Conservation (phyloP, 371 early-diverging fungal genomes). For the Zopfochytrium polystomum region DNA sequence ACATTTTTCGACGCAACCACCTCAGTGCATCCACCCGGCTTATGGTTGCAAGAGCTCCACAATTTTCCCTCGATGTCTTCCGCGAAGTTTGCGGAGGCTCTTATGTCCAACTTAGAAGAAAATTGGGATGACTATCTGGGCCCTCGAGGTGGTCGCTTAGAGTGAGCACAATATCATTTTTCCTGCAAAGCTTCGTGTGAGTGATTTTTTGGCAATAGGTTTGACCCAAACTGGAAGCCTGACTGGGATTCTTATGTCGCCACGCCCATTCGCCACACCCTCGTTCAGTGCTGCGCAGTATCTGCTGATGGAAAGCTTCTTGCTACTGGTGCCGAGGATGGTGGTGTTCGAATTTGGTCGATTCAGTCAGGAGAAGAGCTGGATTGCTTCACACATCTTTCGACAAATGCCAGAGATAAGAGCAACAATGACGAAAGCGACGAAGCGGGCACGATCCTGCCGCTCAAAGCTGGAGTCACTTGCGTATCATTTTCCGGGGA, state of each 20-base stretch:
- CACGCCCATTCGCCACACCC: slow-evolving; percentile 20
- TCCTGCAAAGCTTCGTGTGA: background rate
- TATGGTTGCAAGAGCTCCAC: slow-evolving; percentile 28
- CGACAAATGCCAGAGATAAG: slow-evolving; percentile 4
- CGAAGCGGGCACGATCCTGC: background rate
- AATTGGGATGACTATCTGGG: slow-evolving; percentile 10
- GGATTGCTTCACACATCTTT: slow-evolving; percentile 12
- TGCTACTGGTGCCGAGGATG: slow-evolving; percentile 30
- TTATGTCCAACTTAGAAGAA: slow-evolving; percentile 16
- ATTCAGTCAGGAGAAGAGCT: slow-evolving; percentile 25
- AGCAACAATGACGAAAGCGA: background rate
- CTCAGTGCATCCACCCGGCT: slow-evolving; percentile 17
- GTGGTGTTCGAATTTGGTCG: slow-evolving; percentile 24
- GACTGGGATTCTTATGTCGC: slow-evolving; percentile 19
- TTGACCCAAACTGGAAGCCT: slow-evolving; percentile 18
- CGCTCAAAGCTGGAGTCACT: slow-evolving; percentile 18
- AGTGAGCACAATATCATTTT: slow-evolving; percentile 7
- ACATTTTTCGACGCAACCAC: slow-evolving; percentile 7
- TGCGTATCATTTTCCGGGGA: slow-evolving; percentile 21
- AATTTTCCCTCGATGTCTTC: slow-evolving; percentile 19
- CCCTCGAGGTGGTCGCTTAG: slow-evolving; percentile 17
- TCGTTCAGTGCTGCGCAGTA: slow-evolving; percentile 24
- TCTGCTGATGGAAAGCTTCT: slow-evolving; percentile 18
- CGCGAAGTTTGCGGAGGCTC: slow-evolving; percentile 18
- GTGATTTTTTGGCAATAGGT: slow-evolving; percentile 5